Base-by-base conservation (phyloP, 2,329 filamentous ascomycete species). In the Gaeumannomyces sp. region DNA sequence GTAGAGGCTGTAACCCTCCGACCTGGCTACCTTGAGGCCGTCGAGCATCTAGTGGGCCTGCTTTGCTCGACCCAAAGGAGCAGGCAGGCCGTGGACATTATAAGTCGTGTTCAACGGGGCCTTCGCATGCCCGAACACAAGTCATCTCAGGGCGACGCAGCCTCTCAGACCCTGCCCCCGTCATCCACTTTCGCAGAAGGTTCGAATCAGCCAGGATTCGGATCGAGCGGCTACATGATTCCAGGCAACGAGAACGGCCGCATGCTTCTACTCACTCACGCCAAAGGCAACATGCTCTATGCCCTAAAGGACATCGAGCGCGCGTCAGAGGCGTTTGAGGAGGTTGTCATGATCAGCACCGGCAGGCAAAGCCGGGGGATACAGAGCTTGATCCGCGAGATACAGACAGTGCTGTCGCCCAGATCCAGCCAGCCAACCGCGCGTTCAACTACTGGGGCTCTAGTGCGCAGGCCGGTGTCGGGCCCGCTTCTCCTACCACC, bases 251-350 rank as follows among this genome's bases (percentile, higher is more conserved):
- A 99, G 70, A 98, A 97, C 73, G 95, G 94, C 11, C 87, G 95
- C 66, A 92, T 99, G 72, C 83, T 99, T 59, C 91, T 93, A n/a
- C 83, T 99, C 22, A 88, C 98, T 57, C 95, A 99, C 76, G 93
- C 94, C 27, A 99, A 98, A 76, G 95, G 94, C n/a, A 98, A 98
- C 68, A 96, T 98, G 89, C 82, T 98, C 1, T 99, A 99, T 76
- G 88, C 91, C 31, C 79, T 96, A 35, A 94, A 94, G 60, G 89
- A 97, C 69, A 90, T 95, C 68, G 81, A 83, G 56, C 86, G 83
- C 57, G 95, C 95, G 58, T 93, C 94, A 1, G 86, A 88, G 70
- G 92, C 95, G 4, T 99, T 99, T 70, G 95, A 99, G 74, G 93
- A 97, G 75, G 94, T 93, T 0, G 92, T 99, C 4, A 78, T 97